These are phyloP conservation scores for Curvularia verruculosa DNA, from an alignment of 2,329 filamentous ascomycete species.

Conservation along the genomic window DNA sequence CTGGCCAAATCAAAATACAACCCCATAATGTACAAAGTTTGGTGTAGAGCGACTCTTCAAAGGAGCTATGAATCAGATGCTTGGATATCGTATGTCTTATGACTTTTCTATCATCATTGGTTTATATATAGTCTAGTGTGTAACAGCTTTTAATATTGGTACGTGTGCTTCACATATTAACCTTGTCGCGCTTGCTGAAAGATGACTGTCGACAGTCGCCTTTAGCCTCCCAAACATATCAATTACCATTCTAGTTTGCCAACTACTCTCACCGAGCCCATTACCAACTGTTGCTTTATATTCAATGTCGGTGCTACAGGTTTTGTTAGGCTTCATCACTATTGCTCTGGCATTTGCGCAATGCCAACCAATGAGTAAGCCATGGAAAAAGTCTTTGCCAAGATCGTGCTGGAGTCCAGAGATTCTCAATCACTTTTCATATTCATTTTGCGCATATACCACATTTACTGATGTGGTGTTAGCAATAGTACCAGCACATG, in stretches of 20 bases:
- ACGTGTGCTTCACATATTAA: background rate
- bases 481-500: constrained; percentile 9
- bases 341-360: constrained; percentile 15
- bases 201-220: background rate
- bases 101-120: no score
- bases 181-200: background rate
- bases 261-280: background rate
- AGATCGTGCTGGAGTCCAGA: constrained; percentile 15
- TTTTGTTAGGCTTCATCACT: constrained; percentile 6
- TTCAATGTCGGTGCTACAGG: background rate
- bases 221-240: background rate
- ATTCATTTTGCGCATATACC: constrained; percentile 17
- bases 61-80: constrained; percentile 14
- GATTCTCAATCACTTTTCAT: constrained; percentile 16
- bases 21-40: no score
- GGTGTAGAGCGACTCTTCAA: constrained; percentile 10
- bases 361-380: constrained; percentile 7
- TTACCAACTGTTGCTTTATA: background rate
- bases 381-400: constrained; percentile 14
- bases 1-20: no score
- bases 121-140: background rate
- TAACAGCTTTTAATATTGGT: background rate
- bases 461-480: constrained; percentile 15
- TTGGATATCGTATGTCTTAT: constrained; percentile 14
- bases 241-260: background rate